Evolutionary conservation across 306 rosid species (phyloP).

Genomic region (Lathyrus sativus): DNA sequence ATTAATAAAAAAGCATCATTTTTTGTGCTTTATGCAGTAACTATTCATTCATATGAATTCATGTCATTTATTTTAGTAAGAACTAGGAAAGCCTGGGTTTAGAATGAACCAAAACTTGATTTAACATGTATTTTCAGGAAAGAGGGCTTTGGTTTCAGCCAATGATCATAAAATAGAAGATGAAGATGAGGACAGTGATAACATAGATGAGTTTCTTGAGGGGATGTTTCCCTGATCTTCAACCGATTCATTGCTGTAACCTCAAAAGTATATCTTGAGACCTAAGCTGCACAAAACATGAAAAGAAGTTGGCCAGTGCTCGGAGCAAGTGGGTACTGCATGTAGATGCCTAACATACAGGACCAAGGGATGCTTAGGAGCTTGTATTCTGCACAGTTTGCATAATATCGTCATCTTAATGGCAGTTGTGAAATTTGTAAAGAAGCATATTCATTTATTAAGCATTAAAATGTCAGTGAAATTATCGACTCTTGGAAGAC

Average conservation of each 20-base stretch:
- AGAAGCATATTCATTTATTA: not conserved
- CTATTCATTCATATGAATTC: not conserved
- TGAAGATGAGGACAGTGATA: conserved; percentile 45
- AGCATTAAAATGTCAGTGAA: not conserved
- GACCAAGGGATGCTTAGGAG: conserved; percentile 5
- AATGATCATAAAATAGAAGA: conserved; percentile 49
- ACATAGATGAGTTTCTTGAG: conserved; percentile 72
- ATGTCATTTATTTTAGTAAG: conserved; percentile 26
- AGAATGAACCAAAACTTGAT: conserved; percentile 28
- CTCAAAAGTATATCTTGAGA: conserved; percentile 12
- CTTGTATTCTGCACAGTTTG: conserved; percentile 30
- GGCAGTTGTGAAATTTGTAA: conserved; percentile 12
- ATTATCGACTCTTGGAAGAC: too few relatives aligned
- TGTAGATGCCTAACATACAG: not conserved
- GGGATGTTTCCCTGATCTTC: conserved; percentile 80
- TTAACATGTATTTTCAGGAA: conserved; percentile 52
- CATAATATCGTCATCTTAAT: not conserved
- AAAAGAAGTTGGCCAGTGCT: not conserved
- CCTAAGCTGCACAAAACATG: conserved; percentile 10
- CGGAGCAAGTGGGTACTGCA: conserved; percentile 2
- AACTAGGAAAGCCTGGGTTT: conserved; percentile 2
- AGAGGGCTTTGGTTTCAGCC: conserved; percentile 52
- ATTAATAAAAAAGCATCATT: not conserved
- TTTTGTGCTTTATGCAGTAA: conserved; percentile 6
- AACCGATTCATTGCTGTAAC: conserved; percentile 3